phyloP scores from a whole-genome alignment of 495 filamentous ascomycete species.

The Massariosphaeria phaeospora region DNA sequence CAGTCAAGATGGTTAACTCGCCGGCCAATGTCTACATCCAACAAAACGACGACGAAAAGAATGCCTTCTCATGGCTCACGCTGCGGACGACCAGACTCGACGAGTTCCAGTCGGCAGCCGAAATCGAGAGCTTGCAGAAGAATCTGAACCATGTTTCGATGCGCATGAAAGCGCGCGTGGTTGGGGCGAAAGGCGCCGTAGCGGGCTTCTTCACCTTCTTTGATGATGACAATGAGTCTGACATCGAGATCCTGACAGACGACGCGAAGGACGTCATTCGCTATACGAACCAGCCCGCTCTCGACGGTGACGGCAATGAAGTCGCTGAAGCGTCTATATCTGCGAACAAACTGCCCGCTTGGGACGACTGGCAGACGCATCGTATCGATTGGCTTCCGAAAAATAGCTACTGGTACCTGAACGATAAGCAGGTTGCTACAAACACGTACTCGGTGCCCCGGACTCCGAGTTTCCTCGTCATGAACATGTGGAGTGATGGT shows the following conservation, averaged over 20 bases:
- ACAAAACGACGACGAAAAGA: conserved; percentile 21
- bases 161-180: conserved; percentile 52
- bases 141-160: conserved; percentile 57
- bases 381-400: conserved; percentile 65
- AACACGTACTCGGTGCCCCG: conserved; percentile 61
- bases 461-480: conserved; percentile 54
- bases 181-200: conserved; percentile 35
- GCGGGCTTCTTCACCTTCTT: conserved; percentile 44
- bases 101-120: conserved; percentile 57
- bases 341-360: conserved; percentile 46
- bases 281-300: conserved; percentile 68
- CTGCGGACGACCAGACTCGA: conserved; percentile 56
- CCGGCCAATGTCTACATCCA: conserved; percentile 61
- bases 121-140: conserved; percentile 54
- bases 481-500: conserved; percentile 77
- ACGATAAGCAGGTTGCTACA: conserved; percentile 52
- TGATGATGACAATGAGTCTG: conserved; percentile 34
- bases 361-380: conserved; percentile 66
- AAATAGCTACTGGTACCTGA: conserved; percentile 62
- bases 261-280: conserved; percentile 22
- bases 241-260: conserved; percentile 35
- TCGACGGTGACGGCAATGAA: conserved; percentile 44
- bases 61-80: conserved; percentile 52
- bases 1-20: conserved; percentile 56
- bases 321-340: conserved; percentile 42